These are phyloP conservation scores for Arthrinium puccinioides DNA, from an alignment of 2,329 filamentous ascomycete genomes.

Conservation along the genomic window DNA sequence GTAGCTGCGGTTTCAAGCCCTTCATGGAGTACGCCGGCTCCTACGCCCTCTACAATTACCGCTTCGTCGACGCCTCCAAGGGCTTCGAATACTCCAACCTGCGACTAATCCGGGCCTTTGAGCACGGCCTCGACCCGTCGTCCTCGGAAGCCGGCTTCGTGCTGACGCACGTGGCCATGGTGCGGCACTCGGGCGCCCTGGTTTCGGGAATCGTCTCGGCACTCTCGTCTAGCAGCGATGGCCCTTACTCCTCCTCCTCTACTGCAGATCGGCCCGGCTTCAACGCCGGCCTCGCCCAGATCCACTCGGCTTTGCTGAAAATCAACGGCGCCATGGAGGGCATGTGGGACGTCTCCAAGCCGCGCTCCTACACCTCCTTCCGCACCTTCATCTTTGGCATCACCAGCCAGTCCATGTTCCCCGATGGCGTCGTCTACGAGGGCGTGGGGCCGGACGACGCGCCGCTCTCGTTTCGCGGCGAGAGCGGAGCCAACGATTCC, in stretches of 20 bases:
- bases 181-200: conserved; percentile 72
- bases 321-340: conserved; percentile 78
- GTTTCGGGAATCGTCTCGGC: conserved; percentile 61
- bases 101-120: conserved; percentile 83
- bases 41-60: conserved; percentile 65
- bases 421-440: conserved; percentile 82
- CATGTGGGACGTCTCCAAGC: conserved; percentile 89
- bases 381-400: conserved; percentile 97
- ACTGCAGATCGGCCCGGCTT: conserved; percentile 49
- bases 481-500: conserved; percentile 89
- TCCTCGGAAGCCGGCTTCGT: conserved; percentile 94
- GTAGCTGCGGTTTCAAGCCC: conserved; percentile 67
- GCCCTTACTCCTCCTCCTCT: neutral
- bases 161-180: conserved; percentile 95
- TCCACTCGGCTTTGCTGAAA: conserved; percentile 57
- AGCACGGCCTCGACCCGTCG: conserved; percentile 75
- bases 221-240: neutral
- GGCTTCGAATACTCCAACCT: conserved; percentile 61
- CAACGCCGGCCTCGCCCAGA: conserved; percentile 55
- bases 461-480: conserved; percentile 78
- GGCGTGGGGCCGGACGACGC: conserved; percentile 60
- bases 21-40: conserved; percentile 82
- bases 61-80: conserved; percentile 44
- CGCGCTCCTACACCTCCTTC: conserved; percentile 79
- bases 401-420: conserved; percentile 90